phyloP scores from a whole-genome alignment of 768 basidiomycete species.

The Tulasnella calospora region DNA sequence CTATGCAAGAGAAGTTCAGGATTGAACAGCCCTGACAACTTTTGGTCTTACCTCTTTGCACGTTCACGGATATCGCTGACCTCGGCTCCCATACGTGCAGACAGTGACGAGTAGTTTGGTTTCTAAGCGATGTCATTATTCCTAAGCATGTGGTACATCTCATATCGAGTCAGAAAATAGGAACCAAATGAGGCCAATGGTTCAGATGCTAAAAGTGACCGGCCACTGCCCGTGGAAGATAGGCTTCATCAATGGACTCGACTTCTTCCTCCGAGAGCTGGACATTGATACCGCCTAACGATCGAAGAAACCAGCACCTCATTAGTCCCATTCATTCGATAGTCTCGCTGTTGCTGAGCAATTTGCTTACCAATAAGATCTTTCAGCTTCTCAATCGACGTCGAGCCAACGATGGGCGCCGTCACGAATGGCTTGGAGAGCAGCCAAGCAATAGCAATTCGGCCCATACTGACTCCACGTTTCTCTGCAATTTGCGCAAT shows the following conservation, averaged over 20 bases:
- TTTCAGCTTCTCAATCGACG: conserved; percentile 29
- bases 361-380: conserved; percentile 25
- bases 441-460: conserved; percentile 31
- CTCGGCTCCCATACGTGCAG: not conserved
- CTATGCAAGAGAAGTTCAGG: no score
- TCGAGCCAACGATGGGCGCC: conserved; percentile 31
- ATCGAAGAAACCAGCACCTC: not conserved
- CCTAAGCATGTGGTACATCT: not conserved
- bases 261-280: not conserved
- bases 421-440: conserved; percentile 15
- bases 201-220: not conserved
- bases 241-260: not conserved
- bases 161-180: not conserved
- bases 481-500: conserved; percentile 55
- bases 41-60: not conserved
- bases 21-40: no score
- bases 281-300: not conserved
- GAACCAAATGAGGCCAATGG: not conserved
- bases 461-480: conserved; percentile 52
- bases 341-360: not conserved
- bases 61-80: not conserved
- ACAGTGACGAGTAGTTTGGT: not conserved
- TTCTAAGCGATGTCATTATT: no score
- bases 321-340: not conserved
- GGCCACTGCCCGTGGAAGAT: not conserved